Evolutionary conservation across 2,329 filamentous ascomycete species (phyloP), one percentile per base, ranked within the genome.

Genomic region (Teratosphaeria gauchensis): DNA sequence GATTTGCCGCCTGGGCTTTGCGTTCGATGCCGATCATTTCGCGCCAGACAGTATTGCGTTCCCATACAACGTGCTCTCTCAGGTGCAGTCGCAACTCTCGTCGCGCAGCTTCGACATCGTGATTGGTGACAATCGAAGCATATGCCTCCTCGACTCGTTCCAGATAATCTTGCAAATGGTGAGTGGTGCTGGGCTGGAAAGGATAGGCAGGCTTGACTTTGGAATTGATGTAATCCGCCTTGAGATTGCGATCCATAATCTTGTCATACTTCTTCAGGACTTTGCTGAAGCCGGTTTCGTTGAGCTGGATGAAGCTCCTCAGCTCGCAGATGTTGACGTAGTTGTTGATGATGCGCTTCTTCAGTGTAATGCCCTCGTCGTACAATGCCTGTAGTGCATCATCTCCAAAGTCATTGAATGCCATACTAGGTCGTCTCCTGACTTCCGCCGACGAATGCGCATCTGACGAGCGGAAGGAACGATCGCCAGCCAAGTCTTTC

Each of bases 221-320:
- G 33, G 83, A 77, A 58, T 84, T 81, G 73, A 96, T 84, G 72
- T 96, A 99, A 53, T 81, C 78, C 14, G 83, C 78, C 64, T 92
- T 91, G 58, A 97, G 78, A 66, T 86, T 86, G 64, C 87, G 86
- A 73, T 96, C 88, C 59, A 96, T 77, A 59, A 89, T 97, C 79
- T 99, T 99, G 80, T 99, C 94, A 70, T 94, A 99, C 74, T 99
- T 99, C 77, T 99, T 99, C 65, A 97, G 77, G 0, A 95, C 92
- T 75, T 99, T 99, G 69, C 87, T 84, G 76, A 99, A 99, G 12
- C 94, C 94, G 0, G 94, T 99, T 75, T 89, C 88, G 80, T 99
- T 99, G 62, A 99, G 84, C 76, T 97, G 92, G 58, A 92, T 86
- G 70, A 92, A 99, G 1, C 92, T 97, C 71, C 96, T 95, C 68